Base-by-base conservation (phyloP, 768 basidiomycete genomes). In the Crepidotus variabilis region DNA sequence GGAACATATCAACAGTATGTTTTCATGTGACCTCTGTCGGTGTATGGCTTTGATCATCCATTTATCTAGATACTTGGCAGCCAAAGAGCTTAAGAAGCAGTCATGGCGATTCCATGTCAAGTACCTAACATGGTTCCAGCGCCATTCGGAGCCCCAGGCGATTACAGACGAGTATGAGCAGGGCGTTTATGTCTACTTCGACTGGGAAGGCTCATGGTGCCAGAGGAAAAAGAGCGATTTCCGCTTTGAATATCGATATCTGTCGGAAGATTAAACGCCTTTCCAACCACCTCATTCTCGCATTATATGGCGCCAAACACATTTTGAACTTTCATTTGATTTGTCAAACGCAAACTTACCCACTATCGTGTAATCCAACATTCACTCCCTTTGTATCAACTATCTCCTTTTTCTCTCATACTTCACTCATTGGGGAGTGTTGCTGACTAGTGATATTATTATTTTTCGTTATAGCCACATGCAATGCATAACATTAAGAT, bases 151-250 rank as follows among this genome's bases (percentile, higher is more conserved):
- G 67, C 97, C 97, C 8, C 93, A 96, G 67, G 94, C 94, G 1
- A 98, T 99, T 69, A 99, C 97, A 52, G 96, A 98, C 64, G 96
- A 98, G 70, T 99, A 98, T 71, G 97, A 99, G 73, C 95, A 98
- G 75, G 97, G 97, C 13, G 94, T 97, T 13, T 99, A 99, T 72
- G 91, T 97, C 33, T 99, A 99, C 79, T 98, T 98, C 71, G 96
- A 98, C 73, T 98, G 95, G 95, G 95, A 98, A 71, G 93, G 93
- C 50, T 92, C 91, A 60, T 99, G 96, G 97, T 97, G 94, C 71
- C 94, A 96, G 70, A 82, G 96, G 68, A 93, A 94, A 78, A 99
- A 99, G 80, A 87, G 89, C 67, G 95, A 98, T 71, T 99, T 98
- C 81, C 87, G 94, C 22, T 98, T 93, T 66, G 90, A 95, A 73